A percentile compares a stretch with the other conserved stretches of the same genome.
These are phyloP conservation scores for Penicillium salamii DNA, from an alignment of 495 filamentous ascomycete species.

Conservation along the genomic window DNA sequence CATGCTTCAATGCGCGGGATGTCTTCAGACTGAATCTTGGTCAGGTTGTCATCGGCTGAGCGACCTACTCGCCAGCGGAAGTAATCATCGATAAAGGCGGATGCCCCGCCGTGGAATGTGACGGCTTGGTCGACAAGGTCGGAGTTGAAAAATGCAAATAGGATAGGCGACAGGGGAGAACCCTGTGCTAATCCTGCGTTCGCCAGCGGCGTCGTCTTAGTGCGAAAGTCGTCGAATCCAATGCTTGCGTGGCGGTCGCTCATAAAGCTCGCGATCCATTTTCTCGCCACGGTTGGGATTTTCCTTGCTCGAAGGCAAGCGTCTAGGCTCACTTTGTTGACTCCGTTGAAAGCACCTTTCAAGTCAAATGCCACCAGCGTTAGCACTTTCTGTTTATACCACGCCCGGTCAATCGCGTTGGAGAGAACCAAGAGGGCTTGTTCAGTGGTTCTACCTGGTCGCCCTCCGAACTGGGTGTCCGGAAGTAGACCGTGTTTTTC, in stretches of 20 bases:
- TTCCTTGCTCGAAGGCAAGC: slow-evolving; percentile 13
- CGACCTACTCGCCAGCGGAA: slow-evolving; percentile 15
- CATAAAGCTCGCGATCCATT: slow-evolving; percentile 29
- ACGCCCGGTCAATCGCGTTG: slow-evolving; percentile 21
- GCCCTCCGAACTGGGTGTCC: slow-evolving; percentile 16
- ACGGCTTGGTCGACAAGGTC: slow-evolving; percentile 25
- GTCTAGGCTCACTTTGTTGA: slow-evolving; percentile 24
- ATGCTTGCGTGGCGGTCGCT: slow-evolving; percentile 20
- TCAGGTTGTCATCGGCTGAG: slow-evolving; percentile 15
- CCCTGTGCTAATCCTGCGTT: slow-evolving; percentile 28
- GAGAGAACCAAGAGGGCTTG: slow-evolving; percentile 16
- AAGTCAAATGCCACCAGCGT: slow-evolving; percentile 16
- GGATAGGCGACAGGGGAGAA: slow-evolving; percentile 24
- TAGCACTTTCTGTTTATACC: slow-evolving; percentile 11
- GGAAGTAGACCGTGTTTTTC: slow-evolving; percentile 18
- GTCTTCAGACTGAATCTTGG: slow-evolving; percentile 15
- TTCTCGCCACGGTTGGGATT: slow-evolving; percentile 14
- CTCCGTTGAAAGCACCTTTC: slow-evolving; percentile 20
- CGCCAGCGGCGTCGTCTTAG: slow-evolving; percentile 3
- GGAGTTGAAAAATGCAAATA: slow-evolving; percentile 28
- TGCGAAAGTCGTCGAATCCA: slow-evolving; percentile 24
- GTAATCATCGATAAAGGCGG: slow-evolving; percentile 17
- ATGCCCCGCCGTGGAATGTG: slow-evolving; percentile 12
- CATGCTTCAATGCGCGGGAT: slow-evolving; percentile 19
- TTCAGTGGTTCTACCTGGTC: slow-evolving; percentile 13